Evolutionary conservation across 192 early-diverging fungal genomes (phyloP), one percentile per base, ranked within the genome.

Genomic region (Martensiomyces pterosporus): DNA sequence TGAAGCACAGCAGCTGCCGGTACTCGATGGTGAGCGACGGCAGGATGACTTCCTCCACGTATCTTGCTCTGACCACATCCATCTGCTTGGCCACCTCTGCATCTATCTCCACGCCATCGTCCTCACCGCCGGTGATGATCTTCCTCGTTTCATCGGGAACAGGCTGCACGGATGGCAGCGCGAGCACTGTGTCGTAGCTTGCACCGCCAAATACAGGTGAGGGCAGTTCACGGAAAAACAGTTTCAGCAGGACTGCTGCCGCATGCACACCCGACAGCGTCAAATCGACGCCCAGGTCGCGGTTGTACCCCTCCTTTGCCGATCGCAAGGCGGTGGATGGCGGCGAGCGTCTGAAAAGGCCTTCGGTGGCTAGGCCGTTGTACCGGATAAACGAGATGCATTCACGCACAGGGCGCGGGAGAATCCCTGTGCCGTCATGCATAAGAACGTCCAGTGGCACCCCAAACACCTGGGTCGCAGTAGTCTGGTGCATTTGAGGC

Each of bases 331-430:
- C 72, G 23, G 68, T 68, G 4, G 83, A 84, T 21, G 77, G 74
- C 18, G 93, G 93, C 18, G 89, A 91, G 24, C 86, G 76, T n/a
- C 93, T 62, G 55, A 96, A 96, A 1, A 96, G 56, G 5, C 93
- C 93, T 51, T 93, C 88, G 7, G 82, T 80, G 12, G 76, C 68
- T 40, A 93, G 60, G 5, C 90, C 90, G 29, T 85, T 29, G 9
- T 52, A 43, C 32, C 73, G 47, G 25, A 96, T 68, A 60, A 78
- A 87, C 9, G 61, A 43, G 5, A 92, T 79, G 48, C 83, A 81
- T 21, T 90, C 85, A 37, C 63, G 71, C n/a, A 92, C 74, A 22
- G 92, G 80, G 10, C 56, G 55, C 4, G 93, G 93, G 16, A 92
- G 41, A 10, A 83, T 82, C 15, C 70, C 59, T 41, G 74, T 72